Evolutionary conservation across 2,329 filamentous ascomycete genomes (phyloP).

Genomic region (Didymella sp.): DNA sequence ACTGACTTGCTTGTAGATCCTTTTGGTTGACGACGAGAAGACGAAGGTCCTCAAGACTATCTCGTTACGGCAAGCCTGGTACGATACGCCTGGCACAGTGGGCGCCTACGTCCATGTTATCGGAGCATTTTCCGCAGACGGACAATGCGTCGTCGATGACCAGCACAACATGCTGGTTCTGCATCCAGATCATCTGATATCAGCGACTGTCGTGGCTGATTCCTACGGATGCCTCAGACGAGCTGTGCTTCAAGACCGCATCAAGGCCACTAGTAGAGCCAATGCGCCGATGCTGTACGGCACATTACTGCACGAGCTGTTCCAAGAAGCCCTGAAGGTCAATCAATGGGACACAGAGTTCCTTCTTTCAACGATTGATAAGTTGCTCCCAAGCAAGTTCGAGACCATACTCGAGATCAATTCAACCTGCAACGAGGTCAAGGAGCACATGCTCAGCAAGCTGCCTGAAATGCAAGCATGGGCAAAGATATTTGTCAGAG

Average conservation of each 20-base stretch:
- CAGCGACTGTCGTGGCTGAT: constrained; percentile 93
- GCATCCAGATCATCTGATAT: constrained; percentile 94
- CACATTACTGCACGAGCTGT: constrained; percentile 91
- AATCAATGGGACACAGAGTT: constrained; percentile 81
- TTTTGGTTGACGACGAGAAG: constrained; percentile 82
- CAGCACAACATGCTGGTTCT: constrained; percentile 83
- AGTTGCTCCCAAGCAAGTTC: constrained; percentile 75
- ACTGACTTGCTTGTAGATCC: constrained; percentile 64
- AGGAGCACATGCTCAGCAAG: constrained; percentile 82
- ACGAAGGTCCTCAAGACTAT: constrained; percentile 71
- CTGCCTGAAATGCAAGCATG: constrained; percentile 81
- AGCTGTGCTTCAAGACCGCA: constrained; percentile 90
- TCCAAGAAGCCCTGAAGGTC: constrained; percentile 84
- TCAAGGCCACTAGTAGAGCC: constrained; percentile 86
- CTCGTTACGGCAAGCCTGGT: constrained; percentile 84
- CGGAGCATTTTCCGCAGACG: constrained; percentile 72
- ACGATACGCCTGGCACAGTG: constrained; percentile 75
- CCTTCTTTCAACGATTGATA: constrained; percentile 70
- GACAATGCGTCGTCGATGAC: constrained; percentile 84
- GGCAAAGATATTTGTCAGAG: constrained; percentile 81
- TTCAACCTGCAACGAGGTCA: constrained; percentile 73
- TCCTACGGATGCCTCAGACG: constrained; percentile 91
- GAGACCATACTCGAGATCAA: constrained; percentile 91
- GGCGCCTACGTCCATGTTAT: constrained; percentile 87
- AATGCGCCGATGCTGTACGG: constrained; percentile 87